phyloP scores from a whole-genome alignment of 2,329 filamentous ascomycete genomes.

The Colletotrichum endophyticum region DNA sequence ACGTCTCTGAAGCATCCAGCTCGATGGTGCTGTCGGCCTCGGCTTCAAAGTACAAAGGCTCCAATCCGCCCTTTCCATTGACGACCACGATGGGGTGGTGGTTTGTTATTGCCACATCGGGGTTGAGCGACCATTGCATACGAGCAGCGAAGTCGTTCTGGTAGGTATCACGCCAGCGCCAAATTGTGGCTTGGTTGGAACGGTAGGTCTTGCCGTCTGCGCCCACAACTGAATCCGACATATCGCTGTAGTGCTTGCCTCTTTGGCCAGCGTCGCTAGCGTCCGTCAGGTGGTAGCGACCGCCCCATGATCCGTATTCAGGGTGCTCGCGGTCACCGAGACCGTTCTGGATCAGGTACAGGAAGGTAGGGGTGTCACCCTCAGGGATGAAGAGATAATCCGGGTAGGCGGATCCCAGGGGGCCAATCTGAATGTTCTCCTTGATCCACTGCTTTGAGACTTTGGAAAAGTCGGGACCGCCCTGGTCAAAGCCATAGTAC shows the following conservation, averaged over 20 bases:
- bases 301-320: slow-evolving; percentile 54
- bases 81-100: slow-evolving; percentile 50
- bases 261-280: slow-evolving; percentile 24
- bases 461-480: slow-evolving; percentile 49
- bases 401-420: slow-evolving; percentile 48
- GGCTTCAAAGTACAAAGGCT: slow-evolving; percentile 42
- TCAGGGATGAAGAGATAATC: slow-evolving; percentile 58
- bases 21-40: slow-evolving; percentile 41
- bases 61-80: slow-evolving; percentile 43
- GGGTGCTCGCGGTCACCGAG: slow-evolving; percentile 50
- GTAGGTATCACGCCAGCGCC: slow-evolving; percentile 44
- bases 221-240: slow-evolving; percentile 30
- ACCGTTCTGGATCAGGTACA: slow-evolving; percentile 54
- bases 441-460: slow-evolving; percentile 57
- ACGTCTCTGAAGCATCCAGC: slow-evolving; percentile 49
- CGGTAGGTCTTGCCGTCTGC: slow-evolving; percentile 29
- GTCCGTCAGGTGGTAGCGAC: slow-evolving; percentile 44
- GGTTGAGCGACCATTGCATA: slow-evolving; percentile 40
- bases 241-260: slow-evolving; percentile 31
- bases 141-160: slow-evolving; percentile 47
- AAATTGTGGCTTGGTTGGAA: slow-evolving; percentile 40
- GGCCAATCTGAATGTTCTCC: slow-evolving; percentile 55
- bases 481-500: slow-evolving; percentile 45
- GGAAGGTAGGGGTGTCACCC: slow-evolving; percentile 55
- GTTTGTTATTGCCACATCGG: slow-evolving; percentile 35